Evolutionary conservation across 2,329 filamentous ascomycete species (phyloP).

Genomic region (Lasiodiplodia hormozganensis): DNA sequence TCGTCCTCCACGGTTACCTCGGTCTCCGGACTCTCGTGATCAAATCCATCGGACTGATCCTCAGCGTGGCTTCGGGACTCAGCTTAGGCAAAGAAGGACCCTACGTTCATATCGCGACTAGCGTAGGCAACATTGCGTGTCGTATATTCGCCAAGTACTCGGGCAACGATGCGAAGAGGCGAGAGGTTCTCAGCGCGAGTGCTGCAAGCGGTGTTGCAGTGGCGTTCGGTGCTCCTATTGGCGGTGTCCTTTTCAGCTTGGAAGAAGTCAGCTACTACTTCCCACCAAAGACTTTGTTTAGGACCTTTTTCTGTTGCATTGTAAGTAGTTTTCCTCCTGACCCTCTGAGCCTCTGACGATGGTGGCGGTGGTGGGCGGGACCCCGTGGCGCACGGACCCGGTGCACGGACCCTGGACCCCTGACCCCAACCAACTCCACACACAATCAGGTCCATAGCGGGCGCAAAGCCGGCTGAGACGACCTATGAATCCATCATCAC

Average conservation of each 20-base stretch:
- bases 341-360: too few relatives aligned
- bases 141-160: conserved; percentile 95
- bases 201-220: conserved; percentile 92
- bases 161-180: conserved; percentile 88
- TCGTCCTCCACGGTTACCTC: conserved; percentile 94
- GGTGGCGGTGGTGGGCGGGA: too few relatives aligned
- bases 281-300: conserved; percentile 93
- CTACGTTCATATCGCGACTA: conserved; percentile 96
- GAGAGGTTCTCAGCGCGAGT: conserved; percentile 91
- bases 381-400: too few relatives aligned
- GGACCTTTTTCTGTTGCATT: conserved; percentile 98
- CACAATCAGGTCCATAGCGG: too few relatives aligned
- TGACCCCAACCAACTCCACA: too few relatives aligned
- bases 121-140: conserved; percentile 93
- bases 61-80: conserved; percentile 90
- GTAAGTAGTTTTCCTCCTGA: conserved; percentile 51
- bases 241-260: conserved; percentile 88
- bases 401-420: too few relatives aligned
- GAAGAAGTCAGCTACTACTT: conserved; percentile 99
- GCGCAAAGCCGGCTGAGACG: too few relatives aligned
- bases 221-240: conserved; percentile 89
- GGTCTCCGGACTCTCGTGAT: conserved; percentile 85
- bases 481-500: too few relatives aligned
- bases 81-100: conserved; percentile 95
- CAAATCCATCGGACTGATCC: conserved; percentile 81